phyloP scores from a whole-genome alignment of 805 yeast genomes.

The Jamesozyma hellenica region DNA sequence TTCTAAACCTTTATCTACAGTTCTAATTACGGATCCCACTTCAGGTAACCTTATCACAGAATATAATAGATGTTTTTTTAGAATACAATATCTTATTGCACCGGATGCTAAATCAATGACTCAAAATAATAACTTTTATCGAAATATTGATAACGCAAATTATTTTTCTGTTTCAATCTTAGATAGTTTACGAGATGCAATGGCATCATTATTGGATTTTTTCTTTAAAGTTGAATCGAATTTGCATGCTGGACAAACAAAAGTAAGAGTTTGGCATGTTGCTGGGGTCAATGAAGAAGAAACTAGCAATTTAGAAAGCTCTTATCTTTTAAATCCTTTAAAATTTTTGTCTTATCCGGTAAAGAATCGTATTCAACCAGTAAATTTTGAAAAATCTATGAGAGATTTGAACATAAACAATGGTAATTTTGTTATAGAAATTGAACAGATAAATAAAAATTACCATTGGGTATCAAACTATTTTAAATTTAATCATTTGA shows the following conservation, averaged over 20 bases:
- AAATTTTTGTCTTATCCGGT: constrained; percentile 21
- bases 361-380: constrained; percentile 19
- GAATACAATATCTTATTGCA: constrained; percentile 28
- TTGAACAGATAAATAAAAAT: constrained; percentile 17
- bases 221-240: constrained; percentile 17
- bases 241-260: constrained; percentile 9
- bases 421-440: constrained; percentile 30
- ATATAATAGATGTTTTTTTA: constrained; percentile 30
- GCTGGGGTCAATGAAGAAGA: constrained; percentile 5
- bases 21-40: constrained; percentile 24
- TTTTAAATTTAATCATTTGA: constrained; percentile 23
- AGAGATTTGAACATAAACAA: constrained; percentile 14
- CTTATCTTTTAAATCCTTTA: constrained; percentile 21
- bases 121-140: constrained; percentile 1
- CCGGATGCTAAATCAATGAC: constrained; percentile 4
- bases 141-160: constrained; percentile 15
- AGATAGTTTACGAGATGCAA: constrained; percentile 23
- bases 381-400: constrained; percentile 10
- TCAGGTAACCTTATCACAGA: constrained; percentile 26
- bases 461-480: constrained; percentile 33
- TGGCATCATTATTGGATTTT: constrained; percentile 11
- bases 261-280: constrained; percentile 19
- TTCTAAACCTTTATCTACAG: constrained; percentile 32
- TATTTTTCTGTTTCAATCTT: constrained; percentile 29
- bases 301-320: not conserved